phyloP scores from a whole-genome alignment of 805 yeast genomes.

The Yamadazyma ubonensis region DNA sequence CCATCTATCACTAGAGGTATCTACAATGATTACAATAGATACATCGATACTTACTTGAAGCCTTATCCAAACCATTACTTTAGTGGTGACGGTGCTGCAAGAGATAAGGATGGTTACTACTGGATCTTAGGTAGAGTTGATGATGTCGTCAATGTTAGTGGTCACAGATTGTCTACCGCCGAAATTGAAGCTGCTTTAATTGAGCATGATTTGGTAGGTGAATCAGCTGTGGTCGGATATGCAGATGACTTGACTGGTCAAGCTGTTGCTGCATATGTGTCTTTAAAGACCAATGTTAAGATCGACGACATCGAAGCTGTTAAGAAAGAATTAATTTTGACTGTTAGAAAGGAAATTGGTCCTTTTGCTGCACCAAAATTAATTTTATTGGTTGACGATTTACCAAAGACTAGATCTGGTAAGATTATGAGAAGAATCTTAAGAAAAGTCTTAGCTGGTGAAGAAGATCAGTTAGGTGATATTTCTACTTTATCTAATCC shows the following conservation, averaged over 20 bases:
- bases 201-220: slow-evolving; percentile 79
- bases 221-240: slow-evolving; percentile 95
- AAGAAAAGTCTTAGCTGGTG: slow-evolving; percentile 89
- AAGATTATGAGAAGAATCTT: slow-evolving; percentile 98
- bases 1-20: slow-evolving; percentile 99
- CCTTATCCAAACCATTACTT: slow-evolving; percentile 94
- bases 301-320: slow-evolving; percentile 53
- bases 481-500: slow-evolving; percentile 88
- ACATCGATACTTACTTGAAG: slow-evolving; percentile 84
- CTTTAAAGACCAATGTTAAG: slow-evolving; percentile 56
- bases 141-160: slow-evolving; percentile 96
- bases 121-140: slow-evolving; percentile 99
- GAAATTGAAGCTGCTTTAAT: slow-evolving; percentile 92
- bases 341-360: slow-evolving; percentile 90
- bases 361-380: slow-evolving; percentile 95
- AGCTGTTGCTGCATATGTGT: slow-evolving; percentile 93
- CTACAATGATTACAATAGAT: slow-evolving; percentile 83
- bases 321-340: slow-evolving; percentile 74
- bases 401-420: slow-evolving; percentile 98
- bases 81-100: slow-evolving; percentile 98
- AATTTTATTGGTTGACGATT: slow-evolving; percentile 78
- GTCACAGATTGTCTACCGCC: slow-evolving; percentile 97
- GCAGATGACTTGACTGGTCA: slow-evolving; percentile 96
- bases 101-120: slow-evolving; percentile 93
- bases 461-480: slow-evolving; percentile 91